These are phyloP conservation scores for Wickerhamiella occidentalis DNA, from an alignment of 805 yeast species.

Conservation along the genomic window DNA sequence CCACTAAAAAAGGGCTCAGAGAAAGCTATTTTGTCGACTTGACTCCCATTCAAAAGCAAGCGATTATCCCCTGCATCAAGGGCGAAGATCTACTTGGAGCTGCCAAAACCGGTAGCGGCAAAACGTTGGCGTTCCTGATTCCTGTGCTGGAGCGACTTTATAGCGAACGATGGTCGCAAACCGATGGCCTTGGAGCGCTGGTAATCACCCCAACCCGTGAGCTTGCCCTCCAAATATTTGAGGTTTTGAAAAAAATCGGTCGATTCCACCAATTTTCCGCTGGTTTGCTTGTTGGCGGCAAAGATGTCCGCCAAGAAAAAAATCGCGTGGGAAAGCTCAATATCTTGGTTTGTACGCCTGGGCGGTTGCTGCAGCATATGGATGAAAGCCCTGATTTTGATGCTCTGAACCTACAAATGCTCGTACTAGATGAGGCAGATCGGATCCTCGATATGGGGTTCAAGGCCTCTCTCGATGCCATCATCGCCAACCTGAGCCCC, in stretches of 20 bases:
- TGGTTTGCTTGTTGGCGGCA: slow-evolving; percentile 88
- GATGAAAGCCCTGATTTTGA: slow-evolving; percentile 80
- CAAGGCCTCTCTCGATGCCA: slow-evolving; percentile 68
- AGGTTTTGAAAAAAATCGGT: slow-evolving; percentile 74
- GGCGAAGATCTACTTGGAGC: slow-evolving; percentile 77
- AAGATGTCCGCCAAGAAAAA: slow-evolving; percentile 68
- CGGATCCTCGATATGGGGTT: slow-evolving; percentile 91
- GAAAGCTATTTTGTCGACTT: slow-evolving; percentile 65
- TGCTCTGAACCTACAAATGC: slow-evolving; percentile 56
- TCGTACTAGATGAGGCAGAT: slow-evolving; percentile 86
- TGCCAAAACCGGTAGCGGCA: slow-evolving; percentile 85
- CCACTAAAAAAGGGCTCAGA: slow-evolving; percentile 58
- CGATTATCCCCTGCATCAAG: slow-evolving; percentile 65
- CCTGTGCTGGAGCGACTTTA: slow-evolving; percentile 56
- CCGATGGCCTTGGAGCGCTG: slow-evolving; percentile 80
- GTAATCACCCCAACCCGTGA: slow-evolving; percentile 90
- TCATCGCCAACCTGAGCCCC: slow-evolving; percentile 63
- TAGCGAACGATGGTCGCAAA: slow-evolving; percentile 62
- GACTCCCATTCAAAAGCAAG: slow-evolving; percentile 75
- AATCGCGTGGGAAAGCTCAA: slow-evolving; percentile 71
- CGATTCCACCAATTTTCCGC: slow-evolving; percentile 65
- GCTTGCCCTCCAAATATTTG: slow-evolving; percentile 79
- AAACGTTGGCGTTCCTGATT: slow-evolving; percentile 72
- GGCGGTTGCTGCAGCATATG: slow-evolving; percentile 78
- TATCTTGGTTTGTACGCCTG: slow-evolving; percentile 84